Conservation (phyloP, 768 basidiomycete species). For the Suillus sp. region DNA sequence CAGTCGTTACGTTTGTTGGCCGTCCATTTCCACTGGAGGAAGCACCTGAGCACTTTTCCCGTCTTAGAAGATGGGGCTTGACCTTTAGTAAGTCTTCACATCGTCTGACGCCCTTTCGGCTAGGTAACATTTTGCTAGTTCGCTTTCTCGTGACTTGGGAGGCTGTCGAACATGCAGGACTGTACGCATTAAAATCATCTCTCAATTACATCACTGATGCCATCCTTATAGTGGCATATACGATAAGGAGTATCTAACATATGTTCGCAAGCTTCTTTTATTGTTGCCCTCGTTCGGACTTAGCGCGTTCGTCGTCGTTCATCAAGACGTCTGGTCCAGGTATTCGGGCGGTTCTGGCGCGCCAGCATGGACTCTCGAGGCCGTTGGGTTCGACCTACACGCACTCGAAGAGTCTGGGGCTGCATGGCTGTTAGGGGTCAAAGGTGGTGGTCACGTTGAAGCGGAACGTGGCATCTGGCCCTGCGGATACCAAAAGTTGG, state of each 20-base stretch:
- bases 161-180: slow-evolving; percentile 90
- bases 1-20: slow-evolving; percentile 80
- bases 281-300: slow-evolving; percentile 74
- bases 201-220: slow-evolving; percentile 7
- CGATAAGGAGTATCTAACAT: slow-evolving; percentile 80
- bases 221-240: slow-evolving; percentile 65
- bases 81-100: slow-evolving; percentile 65
- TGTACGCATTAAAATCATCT: slow-evolving; percentile 52
- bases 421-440: slow-evolving; percentile 84
- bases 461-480: slow-evolving; percentile 89
- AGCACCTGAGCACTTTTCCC: slow-evolving; percentile 80
- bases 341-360: slow-evolving; percentile 95
- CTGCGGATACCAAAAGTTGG: slow-evolving; percentile 90
- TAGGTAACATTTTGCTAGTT: slow-evolving; percentile 45
- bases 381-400: slow-evolving; percentile 81
- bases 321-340: slow-evolving; percentile 97
- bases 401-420: slow-evolving; percentile 81
- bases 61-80: slow-evolving; percentile 84
- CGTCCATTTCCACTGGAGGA: slow-evolving; percentile 90
- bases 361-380: slow-evolving; percentile 92
- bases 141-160: slow-evolving; percentile 97
- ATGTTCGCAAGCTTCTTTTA: slow-evolving; percentile 69
- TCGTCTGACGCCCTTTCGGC: background rate
- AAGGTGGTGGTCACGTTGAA: slow-evolving; percentile 73
- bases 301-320: slow-evolving; percentile 74